Evolutionary conservation across 441 rosid species (phyloP).

Genomic region (Brassica hybrid): DNA sequence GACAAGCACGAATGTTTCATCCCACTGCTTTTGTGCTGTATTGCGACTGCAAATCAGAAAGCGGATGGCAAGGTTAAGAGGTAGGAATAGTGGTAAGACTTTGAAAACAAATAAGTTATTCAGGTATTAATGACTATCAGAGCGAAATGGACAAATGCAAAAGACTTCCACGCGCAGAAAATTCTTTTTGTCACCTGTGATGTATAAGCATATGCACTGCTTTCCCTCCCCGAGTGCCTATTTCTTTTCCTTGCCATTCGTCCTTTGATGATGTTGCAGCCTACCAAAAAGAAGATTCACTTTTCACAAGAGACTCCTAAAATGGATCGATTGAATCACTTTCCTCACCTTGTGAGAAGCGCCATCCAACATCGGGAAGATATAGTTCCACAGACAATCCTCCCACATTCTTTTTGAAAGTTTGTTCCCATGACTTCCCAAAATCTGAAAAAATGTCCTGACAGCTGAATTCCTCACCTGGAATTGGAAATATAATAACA

Average conservation of each 20-base stretch:
- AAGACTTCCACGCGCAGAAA: conserved; percentile 27
- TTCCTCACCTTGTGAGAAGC: conserved; percentile 91
- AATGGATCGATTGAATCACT: conserved; percentile 29
- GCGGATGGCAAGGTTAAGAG: conserved; percentile 22
- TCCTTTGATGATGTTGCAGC: conserved; percentile 99
- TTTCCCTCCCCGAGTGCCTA: conserved; percentile 96
- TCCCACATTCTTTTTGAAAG: conserved; percentile 97
- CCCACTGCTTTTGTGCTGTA: conserved; percentile 99
- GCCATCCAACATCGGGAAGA: conserved; percentile 88
- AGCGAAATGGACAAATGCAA: conserved; percentile 13
- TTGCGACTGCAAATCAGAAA: conserved; percentile 77
- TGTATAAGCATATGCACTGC: conserved; percentile 99
- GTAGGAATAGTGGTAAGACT: conserved; percentile 16
- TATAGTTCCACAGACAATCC: conserved; percentile 96
- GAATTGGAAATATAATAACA: conserved; percentile 44
- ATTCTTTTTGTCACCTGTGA: conserved; percentile 73
- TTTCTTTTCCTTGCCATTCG: conserved; percentile 99
- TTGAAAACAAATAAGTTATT: conserved; percentile 7
- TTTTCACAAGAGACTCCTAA: conserved; percentile 22
- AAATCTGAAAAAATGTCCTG: conserved; percentile 94
- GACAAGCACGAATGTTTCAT: conserved; percentile 96
- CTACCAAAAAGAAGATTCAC: conserved; percentile 52
- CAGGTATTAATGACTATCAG: conserved; percentile 27
- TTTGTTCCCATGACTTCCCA: conserved; percentile 96
- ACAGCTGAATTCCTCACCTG: conserved; percentile 99